Evolutionary conservation across 2,329 filamentous ascomycete genomes (phyloP).

Genomic region (Ustilaginoidea virens): DNA sequence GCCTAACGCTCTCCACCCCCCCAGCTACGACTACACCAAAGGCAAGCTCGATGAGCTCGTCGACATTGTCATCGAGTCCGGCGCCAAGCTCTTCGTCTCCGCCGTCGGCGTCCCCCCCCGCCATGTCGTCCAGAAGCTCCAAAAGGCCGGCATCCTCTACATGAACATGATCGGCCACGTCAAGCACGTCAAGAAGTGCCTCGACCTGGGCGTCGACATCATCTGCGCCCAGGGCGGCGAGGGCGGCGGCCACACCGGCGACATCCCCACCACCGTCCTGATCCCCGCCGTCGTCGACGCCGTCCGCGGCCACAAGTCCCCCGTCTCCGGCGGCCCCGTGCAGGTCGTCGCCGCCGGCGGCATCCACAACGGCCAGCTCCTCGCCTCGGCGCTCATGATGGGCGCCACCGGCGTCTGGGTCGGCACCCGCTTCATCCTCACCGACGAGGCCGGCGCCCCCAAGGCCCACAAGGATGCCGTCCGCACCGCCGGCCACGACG

Average conservation of each 20-base stretch:
- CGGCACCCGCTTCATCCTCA: conserved; percentile 87
- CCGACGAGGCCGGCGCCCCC: conserved; percentile 86
- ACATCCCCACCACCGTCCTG: conserved; percentile 80
- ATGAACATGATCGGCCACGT: conserved; percentile 99
- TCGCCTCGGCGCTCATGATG: conserved; percentile 84
- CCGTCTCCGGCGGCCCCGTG: conserved; percentile 73
- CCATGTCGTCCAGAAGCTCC: conserved; percentile 75
- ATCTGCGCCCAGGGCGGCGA: conserved; percentile 98
- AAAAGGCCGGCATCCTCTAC: conserved; percentile 76
- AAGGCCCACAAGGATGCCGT: conserved; percentile 93
- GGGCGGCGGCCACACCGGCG: conserved; percentile 90
- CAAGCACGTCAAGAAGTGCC: conserved; percentile 95
- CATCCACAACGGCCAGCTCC: conserved; percentile 79
- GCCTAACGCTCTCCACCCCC: too few relatives aligned
- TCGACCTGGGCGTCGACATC: conserved; percentile 82
- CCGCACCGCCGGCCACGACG: conserved; percentile 78
- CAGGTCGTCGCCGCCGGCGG: conserved; percentile 90
- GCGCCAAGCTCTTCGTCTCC: conserved; percentile 87
- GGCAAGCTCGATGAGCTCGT: conserved; percentile 87
- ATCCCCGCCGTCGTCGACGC: conserved; percentile 84
- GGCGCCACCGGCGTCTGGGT: conserved; percentile 91
- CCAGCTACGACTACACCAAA: conserved; percentile 98
- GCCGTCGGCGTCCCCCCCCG: conserved; percentile 90
- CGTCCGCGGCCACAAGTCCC: conserved; percentile 66
- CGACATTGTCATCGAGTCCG: conserved; percentile 83